These are phyloP conservation scores for Ganoderma sinense DNA, from an alignment of 1,284 basidiomycete genomes.

Conservation along the genomic window DNA sequence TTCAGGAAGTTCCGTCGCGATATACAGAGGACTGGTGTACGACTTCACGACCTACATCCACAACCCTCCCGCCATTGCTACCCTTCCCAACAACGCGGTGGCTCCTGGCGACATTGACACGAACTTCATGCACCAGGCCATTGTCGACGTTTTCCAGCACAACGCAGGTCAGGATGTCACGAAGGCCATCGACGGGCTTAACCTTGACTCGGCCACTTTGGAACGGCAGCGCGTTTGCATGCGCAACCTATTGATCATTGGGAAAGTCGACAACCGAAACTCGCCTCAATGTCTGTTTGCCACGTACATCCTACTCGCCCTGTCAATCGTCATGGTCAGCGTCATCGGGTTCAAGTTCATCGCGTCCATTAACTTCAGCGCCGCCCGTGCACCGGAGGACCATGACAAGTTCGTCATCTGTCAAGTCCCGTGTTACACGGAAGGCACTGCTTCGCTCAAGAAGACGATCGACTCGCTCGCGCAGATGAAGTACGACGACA, in stretches of 20 bases:
- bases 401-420: conserved; percentile 99
- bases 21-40: conserved; percentile 89
- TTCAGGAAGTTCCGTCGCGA: conserved; percentile 73
- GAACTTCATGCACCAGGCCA: conserved; percentile 82
- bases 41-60: conserved; percentile 85
- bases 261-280: conserved; percentile 92
- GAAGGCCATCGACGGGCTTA: conserved; percentile 74
- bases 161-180: conserved; percentile 89
- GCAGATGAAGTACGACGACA: conserved; percentile 96
- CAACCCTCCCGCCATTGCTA: conserved; percentile 60
- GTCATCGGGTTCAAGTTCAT: conserved; percentile 99
- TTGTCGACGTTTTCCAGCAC: conserved; percentile 86
- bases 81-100: conserved; percentile 55
- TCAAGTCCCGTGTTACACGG: conserved; percentile 98
- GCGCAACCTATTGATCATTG: conserved; percentile 92
- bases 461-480: conserved; percentile 95
- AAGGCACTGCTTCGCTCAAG: conserved; percentile 89
- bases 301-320: conserved; percentile 89
- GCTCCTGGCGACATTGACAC: conserved; percentile 63
- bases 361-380: conserved; percentile 90
- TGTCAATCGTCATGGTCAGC: conserved; percentile 93
- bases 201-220: conserved; percentile 73
- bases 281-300: conserved; percentile 93
- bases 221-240: conserved; percentile 87
- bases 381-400: conserved; percentile 89